Evolutionary conservation across 2,329 filamentous ascomycete genomes (phyloP), one percentile per base, ranked within the genome.

Genomic region (Dothistroma pini): DNA sequence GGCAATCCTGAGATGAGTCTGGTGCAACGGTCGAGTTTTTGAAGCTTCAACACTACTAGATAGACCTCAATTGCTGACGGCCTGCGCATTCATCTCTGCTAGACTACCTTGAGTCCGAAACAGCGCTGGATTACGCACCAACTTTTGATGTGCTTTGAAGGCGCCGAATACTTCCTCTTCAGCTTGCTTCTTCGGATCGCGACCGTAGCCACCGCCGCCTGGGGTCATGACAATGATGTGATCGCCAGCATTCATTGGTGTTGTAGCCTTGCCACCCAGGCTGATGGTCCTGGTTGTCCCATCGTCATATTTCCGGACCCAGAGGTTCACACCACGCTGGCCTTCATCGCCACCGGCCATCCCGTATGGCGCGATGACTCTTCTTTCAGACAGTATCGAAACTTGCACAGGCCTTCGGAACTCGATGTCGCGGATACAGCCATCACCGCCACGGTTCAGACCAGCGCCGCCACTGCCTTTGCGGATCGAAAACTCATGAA

Each of bases 141-240:
- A 58, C 50, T 61, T 58, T 56, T 58, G 50, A 21, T 58, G 55
- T 12, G 50, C 55, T 21, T 41, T 58, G 50, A 61, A 58, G 4
- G 59, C 55, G 0, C 59, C 59, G 25, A 61, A 58, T 2, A 61
- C 21, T 52, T 68, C 64, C 41, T 70, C 61, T 65, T 76, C 75
- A 55, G 80, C 77, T 38, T 80, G 87, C 69, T 84, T 80, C 56
- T 82, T 78, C 0, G 86, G 88, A 0, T 80, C 77, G 31, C 74
- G 75, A 0, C 89, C 89, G 88, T 89, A 93, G 0, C 87, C 90
- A 38, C 90, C 90, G 57, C 90, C 90, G 34, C 90, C 90, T 2
- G 90, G 90, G 3, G 90, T 93, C 63, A 81, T 82, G n/a, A 93
- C 80, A 58, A 93, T 88, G 70, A 93, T 91, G 8, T 89, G 79